Base-by-base conservation (phyloP, 495 filamentous ascomycete species). In the Penicillium paradoxum region DNA sequence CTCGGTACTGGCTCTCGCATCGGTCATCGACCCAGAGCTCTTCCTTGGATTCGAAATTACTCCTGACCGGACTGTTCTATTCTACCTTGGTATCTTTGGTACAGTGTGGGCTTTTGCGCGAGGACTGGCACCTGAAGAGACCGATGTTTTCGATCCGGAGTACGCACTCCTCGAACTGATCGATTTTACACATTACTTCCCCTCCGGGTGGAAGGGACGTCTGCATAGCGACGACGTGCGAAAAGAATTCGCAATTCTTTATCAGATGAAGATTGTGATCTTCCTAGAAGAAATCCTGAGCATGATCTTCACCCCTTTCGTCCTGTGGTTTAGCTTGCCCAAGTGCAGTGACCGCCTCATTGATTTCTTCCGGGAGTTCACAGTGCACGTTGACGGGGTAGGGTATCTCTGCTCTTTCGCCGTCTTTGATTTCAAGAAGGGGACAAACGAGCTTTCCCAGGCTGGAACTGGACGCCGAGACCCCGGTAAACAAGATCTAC, bases 311-410 rank as follows among this genome's bases (percentile, higher is more conserved):
- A 95, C 91, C 6, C 93, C 93, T 5, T 87, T 95, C 50, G 82
- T 97, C 18, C 80, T 97, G 25, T 89, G 91, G 77, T 85, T 86
- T 65, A 91, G 87, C 51, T 78, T 97, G 41, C 90, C 91, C 6
- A 89, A 87, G 63, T 91, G 87, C 71, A 90, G 86, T 66, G 95
- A 97, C 62, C 88, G 89, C 47, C 82, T 97, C 53, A 87, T 98
- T 45, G 93, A 98, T 63, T 98, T 98, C 71, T 97, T 98, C 72
- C 82, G 93, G 14, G 93, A 98, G 64, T 97, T 96, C 62, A 96
- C 93, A 1, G 83, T 98, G 17, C 92, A 97, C 60, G 90, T 98
- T 10, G 95, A 98, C 71, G 93, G 93, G 0, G 79, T 98, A 51
- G 93, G 93, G 32, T 90, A 95, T 63, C 88, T 97, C 17, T 98